Evolutionary conservation across 164 flowering plant genomes (phyloP).

Genomic region (Chimonanthus salicifolius): DNA sequence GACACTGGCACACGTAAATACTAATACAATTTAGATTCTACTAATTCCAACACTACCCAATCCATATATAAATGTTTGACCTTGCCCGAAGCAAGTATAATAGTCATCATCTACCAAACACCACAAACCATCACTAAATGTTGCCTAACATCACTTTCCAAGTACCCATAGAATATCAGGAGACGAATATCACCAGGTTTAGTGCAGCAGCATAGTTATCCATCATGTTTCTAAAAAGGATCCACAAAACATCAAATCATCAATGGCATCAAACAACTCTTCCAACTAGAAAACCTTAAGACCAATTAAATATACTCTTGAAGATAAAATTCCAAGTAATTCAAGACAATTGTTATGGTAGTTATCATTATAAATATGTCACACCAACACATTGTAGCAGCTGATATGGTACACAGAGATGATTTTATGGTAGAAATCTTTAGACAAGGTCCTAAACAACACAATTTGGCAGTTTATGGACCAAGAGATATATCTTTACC

Average conservation of each 20-base stretch:
- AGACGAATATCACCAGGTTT: no score
- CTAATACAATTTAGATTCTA: no score
- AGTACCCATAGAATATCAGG: no score
- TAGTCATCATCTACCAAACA: no score
- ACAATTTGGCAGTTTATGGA: neutral
- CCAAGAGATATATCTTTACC: slow-evolving; percentile 35
- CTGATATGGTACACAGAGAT: neutral
- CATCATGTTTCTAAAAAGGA: neutral
- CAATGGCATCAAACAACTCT: neutral
- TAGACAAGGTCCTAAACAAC: neutral
- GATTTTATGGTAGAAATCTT: neutral
- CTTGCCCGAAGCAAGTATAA: neutral
- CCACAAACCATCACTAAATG: no score
- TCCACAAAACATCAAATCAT: neutral
- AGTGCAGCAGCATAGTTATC: no score
- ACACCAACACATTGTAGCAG: no score
- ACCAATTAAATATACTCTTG: neutral
- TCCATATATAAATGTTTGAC: neutral
- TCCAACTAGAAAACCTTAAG: neutral
- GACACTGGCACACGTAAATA: no score
- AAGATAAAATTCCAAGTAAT: no score
- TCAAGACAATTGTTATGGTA: no score
- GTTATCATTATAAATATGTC: no score
- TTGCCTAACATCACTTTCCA: no score
- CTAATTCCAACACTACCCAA: neutral